phyloP scores from a whole-genome alignment of 176 grass and related monocot species.

The Cenchrus purpureus region DNA sequence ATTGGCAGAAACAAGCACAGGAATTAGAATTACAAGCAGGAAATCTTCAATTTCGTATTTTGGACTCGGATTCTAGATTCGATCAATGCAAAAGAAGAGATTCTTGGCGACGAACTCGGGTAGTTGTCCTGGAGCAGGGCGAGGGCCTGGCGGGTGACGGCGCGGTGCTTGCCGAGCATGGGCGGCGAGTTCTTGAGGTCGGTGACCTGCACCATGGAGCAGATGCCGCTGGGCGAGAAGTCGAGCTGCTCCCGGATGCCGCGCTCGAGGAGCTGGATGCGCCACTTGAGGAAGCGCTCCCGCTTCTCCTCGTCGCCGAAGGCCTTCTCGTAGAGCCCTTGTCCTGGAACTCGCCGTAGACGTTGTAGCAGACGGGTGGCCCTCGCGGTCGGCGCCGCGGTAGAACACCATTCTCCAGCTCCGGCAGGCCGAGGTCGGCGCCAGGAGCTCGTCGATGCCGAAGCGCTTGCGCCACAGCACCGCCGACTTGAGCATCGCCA shows the following conservation, averaged over 20 bases:
- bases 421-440: constrained; percentile 46
- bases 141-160: constrained; percentile 74
- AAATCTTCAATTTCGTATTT: neutral
- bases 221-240: constrained; percentile 64
- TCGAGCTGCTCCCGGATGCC: constrained; percentile 68
- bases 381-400: constrained; percentile 68
- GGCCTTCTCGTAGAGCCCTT: constrained; percentile 72
- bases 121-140: constrained; percentile 95
- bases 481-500: constrained; percentile 76
- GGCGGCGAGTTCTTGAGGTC: constrained; percentile 94
- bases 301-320: constrained; percentile 72
- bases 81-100: neutral
- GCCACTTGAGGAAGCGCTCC: constrained; percentile 74
- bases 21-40: neutral
- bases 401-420: constrained; percentile 53
- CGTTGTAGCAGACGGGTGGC: constrained; percentile 91
- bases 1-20: constrained; percentile 1
- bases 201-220: constrained; percentile 94
- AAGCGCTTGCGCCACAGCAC: constrained; percentile 80
- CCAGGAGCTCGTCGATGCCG: constrained; percentile 53
- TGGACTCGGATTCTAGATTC: neutral
- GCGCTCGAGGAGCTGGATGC: constrained; percentile 76
- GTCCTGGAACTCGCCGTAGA: constrained; percentile 85
- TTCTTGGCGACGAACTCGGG: constrained; percentile 93
- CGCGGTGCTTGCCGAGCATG: constrained; percentile 87